Evolutionary conservation across 192 early-diverging fungal genomes (phyloP).

Genomic region (Coemansia sp.): DNA sequence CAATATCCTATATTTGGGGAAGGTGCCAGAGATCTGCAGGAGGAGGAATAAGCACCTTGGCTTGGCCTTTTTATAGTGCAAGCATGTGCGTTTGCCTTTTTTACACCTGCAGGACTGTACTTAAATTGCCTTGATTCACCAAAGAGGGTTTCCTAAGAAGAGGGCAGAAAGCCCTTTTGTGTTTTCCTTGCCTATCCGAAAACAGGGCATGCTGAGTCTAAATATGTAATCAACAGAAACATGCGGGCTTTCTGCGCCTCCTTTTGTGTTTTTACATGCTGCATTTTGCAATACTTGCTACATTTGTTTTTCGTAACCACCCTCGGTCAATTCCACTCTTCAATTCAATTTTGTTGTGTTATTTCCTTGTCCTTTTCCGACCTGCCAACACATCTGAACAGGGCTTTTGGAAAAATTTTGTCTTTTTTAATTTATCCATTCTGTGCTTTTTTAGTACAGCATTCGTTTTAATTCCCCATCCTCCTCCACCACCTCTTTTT

Average conservation of each 20-base stretch:
- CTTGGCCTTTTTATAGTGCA: constrained; percentile 1
- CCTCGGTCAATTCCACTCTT: not conserved
- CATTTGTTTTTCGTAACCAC: constrained; percentile 9
- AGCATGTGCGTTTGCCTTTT: constrained; percentile 4
- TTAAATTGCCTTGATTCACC: constrained; percentile 34
- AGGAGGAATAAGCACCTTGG: not conserved
- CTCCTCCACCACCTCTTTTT: not conserved
- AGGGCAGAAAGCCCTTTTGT: not conserved
- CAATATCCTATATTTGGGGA: not conserved
- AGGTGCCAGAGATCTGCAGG: not conserved
- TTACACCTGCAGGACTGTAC: constrained; percentile 28
- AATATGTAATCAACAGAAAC: constrained; percentile 2
- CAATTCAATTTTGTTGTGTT: not conserved
- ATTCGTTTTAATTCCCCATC: not conserved
- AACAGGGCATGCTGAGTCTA: constrained; percentile 2
- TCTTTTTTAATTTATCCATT: constrained; percentile 3
- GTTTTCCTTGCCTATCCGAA: not conserved
- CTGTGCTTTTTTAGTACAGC: not conserved
- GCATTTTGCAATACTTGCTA: constrained; percentile 9
- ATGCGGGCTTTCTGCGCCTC: not conserved
- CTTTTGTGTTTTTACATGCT: constrained; percentile 2
- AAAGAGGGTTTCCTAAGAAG: constrained; percentile 13
- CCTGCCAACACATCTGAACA: not conserved
- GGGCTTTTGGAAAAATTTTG: not conserved
- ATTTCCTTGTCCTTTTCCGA: not conserved